Evolutionary conservation across 2,329 filamentous ascomycete genomes (phyloP), one percentile per base, ranked within the genome.

Genomic region (Fusarium nelsonii): DNA sequence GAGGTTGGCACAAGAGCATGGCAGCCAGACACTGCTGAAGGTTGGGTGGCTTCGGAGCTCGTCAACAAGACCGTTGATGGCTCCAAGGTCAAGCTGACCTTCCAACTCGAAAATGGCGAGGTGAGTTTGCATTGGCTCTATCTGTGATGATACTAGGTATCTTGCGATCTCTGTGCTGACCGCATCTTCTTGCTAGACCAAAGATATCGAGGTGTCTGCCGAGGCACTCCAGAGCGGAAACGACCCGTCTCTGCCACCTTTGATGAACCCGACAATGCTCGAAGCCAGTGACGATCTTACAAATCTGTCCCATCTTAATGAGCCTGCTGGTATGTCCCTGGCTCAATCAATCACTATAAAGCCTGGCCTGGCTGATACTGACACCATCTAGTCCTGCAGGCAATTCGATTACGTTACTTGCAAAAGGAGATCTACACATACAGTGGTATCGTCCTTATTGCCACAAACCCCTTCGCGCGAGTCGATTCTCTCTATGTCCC

Each of bases 351-450:
- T 16, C 20, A 3, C 12, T 8, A 49, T 39, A 26, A 36, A 18
- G n/a, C 18, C 37, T 50, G 30, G 44, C 55, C 62, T 50, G 58
- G 58, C 73, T 77, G 66, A 78, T 58, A 60, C 57, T 52, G 49
- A 26, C 53, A 45, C 43, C 62, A 37, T 63, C 74, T 80, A 97
- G 97, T 99, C 65, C 84, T 99, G 70, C 96, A 99, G 86, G 96
- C 96, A 58, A 99, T 99, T 81, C 94, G 94, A 79, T 88, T 99
- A 78, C 93, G 96, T 80, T 99, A 99, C 83, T 87, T 92, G 69
- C 96, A 99, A 81, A 98, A 98, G 83, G 96, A 99, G 81, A 99
- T 99, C 76, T 99, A 99, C 85, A 99, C 96, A 77, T 99, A 99
- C 84, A 97, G 93, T 79, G 96, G 96, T 78, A 98, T 99, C 77